Conservation (phyloP, 2,329 filamentous ascomycete genomes). For the Dothideomycetidae sp. region DNA sequence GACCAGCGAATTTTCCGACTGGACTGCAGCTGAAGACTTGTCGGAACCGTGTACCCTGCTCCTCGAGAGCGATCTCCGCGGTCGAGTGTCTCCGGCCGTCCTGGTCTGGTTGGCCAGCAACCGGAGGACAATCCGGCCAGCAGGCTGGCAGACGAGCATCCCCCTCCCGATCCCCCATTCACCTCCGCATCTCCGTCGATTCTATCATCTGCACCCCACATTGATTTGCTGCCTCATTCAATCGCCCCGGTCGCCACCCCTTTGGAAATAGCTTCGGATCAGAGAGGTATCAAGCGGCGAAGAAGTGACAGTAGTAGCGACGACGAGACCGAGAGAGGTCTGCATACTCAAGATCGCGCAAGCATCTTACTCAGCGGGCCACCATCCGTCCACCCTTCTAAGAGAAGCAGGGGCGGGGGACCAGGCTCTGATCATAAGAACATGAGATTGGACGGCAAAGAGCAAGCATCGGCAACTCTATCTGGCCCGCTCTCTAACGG, state of each 20-base stretch:
- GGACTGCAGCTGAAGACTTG: too few species aligned
- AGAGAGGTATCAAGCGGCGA: slow-evolving; percentile 2
- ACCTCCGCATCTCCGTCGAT: slow-evolving; percentile 2
- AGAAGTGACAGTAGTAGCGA: background rate
- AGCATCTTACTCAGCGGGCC: background rate
- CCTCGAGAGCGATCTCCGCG: too few species aligned
- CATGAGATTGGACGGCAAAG: slow-evolving; percentile 8
- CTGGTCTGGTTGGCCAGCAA: slow-evolving; percentile 6
- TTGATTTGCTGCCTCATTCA: too few species aligned
- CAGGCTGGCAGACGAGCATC: slow-evolving; percentile 9
- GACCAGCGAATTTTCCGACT: too few species aligned
- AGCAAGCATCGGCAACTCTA: background rate
- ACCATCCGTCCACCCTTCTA: slow-evolving; percentile 4
- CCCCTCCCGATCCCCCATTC: slow-evolving; percentile 5
- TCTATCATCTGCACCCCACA: background rate
- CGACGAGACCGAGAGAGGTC: too few species aligned
- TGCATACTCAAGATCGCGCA: too few species aligned
- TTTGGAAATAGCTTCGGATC: too few species aligned
- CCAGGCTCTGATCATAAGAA: slow-evolving; percentile 1
- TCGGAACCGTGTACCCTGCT: too few species aligned
- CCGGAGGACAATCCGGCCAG: slow-evolving; percentile 7
- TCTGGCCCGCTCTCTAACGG: slow-evolving; percentile 3
- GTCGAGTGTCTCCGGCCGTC: slow-evolving; percentile 9
- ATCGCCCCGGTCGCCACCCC: too few species aligned
- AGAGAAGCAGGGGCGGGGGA: slow-evolving; percentile 8